A percentile compares a stretch with the other conserved stretches of the same genome.
These are phyloP conservation scores for Pseudogymnoascus sp. DNA, from an alignment of 2,329 filamentous ascomycete species.

Conservation along the genomic window DNA sequence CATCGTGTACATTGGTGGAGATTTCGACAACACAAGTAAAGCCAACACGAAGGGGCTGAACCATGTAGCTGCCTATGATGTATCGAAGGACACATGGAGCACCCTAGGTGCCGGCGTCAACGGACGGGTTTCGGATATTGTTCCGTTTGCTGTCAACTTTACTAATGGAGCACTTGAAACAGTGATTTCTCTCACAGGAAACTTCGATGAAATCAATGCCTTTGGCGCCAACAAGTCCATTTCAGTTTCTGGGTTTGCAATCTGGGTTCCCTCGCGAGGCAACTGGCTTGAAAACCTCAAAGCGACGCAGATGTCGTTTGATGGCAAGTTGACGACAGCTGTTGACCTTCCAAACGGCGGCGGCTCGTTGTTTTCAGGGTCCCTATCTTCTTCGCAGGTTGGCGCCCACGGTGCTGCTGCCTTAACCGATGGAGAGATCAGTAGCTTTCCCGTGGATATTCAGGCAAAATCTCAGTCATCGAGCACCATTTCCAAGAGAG, in stretches of 20 bases:
- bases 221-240: conserved; percentile 57
- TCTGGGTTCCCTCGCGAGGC: conserved; percentile 79
- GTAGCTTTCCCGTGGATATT: conserved; percentile 50
- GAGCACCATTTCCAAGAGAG: conserved; percentile 38
- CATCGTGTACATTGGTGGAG: conserved; percentile 71
- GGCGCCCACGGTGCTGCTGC: conserved; percentile 65
- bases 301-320: conserved; percentile 54
- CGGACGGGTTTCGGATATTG: conserved; percentile 65
- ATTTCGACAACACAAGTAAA: conserved; percentile 67
- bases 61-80: conserved; percentile 71
- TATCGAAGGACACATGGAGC: conserved; percentile 59
- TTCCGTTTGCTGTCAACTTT: conserved; percentile 72
- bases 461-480: conserved; percentile 31
- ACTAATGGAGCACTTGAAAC: conserved; percentile 59
- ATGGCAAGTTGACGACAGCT: conserved; percentile 64
- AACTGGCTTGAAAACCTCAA: conserved; percentile 85
- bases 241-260: conserved; percentile 65
- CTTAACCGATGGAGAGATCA: conserved; percentile 45
- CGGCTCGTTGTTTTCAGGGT: conserved; percentile 72
- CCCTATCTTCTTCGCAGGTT: conserved; percentile 66
- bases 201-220: conserved; percentile 64
- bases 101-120: conserved; percentile 80
- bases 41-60: conserved; percentile 56
- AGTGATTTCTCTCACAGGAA: conserved; percentile 71
- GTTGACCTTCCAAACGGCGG: conserved; percentile 52